These are phyloP conservation scores for Monosporascus sp. DNA, from an alignment of 2,329 filamentous ascomycete genomes.

Conservation along the genomic window DNA sequence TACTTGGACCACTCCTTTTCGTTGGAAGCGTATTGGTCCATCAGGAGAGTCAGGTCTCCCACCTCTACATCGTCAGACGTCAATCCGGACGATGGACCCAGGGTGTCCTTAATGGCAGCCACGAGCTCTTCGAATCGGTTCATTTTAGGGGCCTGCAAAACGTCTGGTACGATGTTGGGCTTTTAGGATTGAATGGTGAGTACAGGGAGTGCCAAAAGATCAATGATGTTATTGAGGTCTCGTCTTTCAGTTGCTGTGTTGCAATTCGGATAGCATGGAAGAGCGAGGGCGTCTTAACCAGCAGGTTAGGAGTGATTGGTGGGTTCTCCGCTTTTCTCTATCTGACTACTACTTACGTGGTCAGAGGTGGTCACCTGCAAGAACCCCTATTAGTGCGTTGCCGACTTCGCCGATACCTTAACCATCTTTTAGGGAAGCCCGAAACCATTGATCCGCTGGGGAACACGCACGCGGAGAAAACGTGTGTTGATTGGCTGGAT, in stretches of 20 bases:
- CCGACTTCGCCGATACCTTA: conserved; percentile 7
- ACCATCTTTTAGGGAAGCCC: no score
- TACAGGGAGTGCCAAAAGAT: conserved; percentile 4
- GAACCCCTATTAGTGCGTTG: conserved; percentile 4
- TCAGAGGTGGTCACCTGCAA: background rate
- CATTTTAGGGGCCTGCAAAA: conserved; percentile 8
- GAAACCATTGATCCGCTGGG: background rate
- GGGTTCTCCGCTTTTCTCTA: background rate
- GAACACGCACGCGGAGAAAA: background rate
- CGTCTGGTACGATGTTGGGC: background rate
- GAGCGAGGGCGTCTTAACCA: background rate
- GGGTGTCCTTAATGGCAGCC: conserved; percentile 61
- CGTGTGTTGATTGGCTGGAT: background rate
- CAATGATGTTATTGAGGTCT: background rate
- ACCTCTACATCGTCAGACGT: conserved; percentile 78
- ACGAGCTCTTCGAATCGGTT: conserved; percentile 66
- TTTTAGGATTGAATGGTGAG: background rate
- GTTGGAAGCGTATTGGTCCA: conserved; percentile 67
- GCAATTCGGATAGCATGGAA: background rate
- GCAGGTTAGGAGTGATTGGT: background rate
- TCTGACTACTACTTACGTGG: background rate
- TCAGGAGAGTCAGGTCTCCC: conserved; percentile 61
- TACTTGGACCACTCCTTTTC: conserved; percentile 69
- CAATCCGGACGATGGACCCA: conserved; percentile 77
- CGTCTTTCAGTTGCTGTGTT: background rate